These are phyloP conservation scores for Aspergillus neotritici DNA, from an alignment of 2,329 filamentous ascomycete genomes.

Conservation along the genomic window DNA sequence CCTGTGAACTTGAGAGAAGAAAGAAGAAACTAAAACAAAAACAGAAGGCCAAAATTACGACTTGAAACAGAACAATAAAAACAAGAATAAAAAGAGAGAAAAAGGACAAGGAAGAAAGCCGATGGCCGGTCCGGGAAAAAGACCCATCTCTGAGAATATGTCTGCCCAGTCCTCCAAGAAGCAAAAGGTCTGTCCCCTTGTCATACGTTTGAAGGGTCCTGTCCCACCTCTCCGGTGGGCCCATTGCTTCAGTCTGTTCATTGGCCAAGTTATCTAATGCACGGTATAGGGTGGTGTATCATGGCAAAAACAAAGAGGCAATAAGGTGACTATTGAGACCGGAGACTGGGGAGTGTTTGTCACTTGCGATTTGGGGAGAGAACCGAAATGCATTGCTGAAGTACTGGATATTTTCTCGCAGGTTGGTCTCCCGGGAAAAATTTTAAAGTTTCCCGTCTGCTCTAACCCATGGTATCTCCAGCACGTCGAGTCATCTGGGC, in stretches of 20 bases:
- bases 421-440: slow-evolving; percentile 31
- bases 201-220: not conserved
- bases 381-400: slow-evolving; percentile 55
- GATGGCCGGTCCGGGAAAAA: slow-evolving; percentile 27
- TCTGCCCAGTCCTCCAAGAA: slow-evolving; percentile 25
- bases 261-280: slow-evolving; percentile 4
- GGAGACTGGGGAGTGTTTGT: slow-evolving; percentile 60
- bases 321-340: slow-evolving; percentile 29
- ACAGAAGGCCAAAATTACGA: too few species aligned
- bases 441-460: not conserved
- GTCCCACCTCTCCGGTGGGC: not conserved
- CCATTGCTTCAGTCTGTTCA: not conserved
- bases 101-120: not conserved
- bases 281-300: slow-evolving; percentile 23
- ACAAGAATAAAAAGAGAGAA: too few species aligned
- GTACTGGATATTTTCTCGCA: slow-evolving; percentile 53
- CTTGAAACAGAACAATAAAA: too few species aligned
- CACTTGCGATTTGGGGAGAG: slow-evolving; percentile 57
- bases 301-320: slow-evolving; percentile 25
- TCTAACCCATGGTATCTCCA: slow-evolving; percentile 8
- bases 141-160: slow-evolving; percentile 25
- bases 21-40: not conserved
- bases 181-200: slow-evolving; percentile 26
- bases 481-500: slow-evolving; percentile 14
- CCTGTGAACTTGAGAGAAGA: not conserved